Evolutionary conservation across 2,329 filamentous ascomycete species (phyloP), one percentile per base, ranked within the genome.

Genomic region (Paecilomyces sp.): DNA sequence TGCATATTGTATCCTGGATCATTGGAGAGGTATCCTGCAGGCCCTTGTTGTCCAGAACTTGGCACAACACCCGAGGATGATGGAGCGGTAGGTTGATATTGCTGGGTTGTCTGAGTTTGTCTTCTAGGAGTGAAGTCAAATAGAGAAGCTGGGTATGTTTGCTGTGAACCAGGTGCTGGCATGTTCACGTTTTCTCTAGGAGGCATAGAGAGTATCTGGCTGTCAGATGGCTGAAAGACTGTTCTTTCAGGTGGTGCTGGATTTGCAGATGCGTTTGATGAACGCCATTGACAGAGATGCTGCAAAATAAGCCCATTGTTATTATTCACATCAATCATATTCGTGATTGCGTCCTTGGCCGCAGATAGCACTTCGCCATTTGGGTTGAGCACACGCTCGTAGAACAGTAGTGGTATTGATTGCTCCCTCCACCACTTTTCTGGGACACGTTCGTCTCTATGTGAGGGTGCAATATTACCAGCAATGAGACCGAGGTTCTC

Each of bases 381-480:
- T 1, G 71, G 71, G 25, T 70, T 65, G 50, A 70, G 52, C 13
- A 74, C 60, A 11, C 62, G 70, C 58, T 76, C 74, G 24, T 74
- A 76, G 52, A 76, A 66, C 5, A 72, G 61, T 1, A 76, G 41
- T 1, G 70, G 68, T 3, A 70, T 53, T 11, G 60, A 6, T 11
- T 59, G 57, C 3, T 60, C 25, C 15, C 58, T 41, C 66, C 67
- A 72, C 59, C 70, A 69, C 1, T 34, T 57, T 11, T 54, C 56
- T 0, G 70, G 71, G 3, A 75, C 65, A 47, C 64, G 62, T 2
- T 73, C 67, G 1, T 63, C 58, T 0, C 3, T 24, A 5, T 61
- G 53, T 2, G 52, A 28, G 3, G 63, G 56, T 9, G 60, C 53
- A 3, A 71, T 60, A 8, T 63, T 66, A 5, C 69, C 69, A 15